These are phyloP conservation scores for Steccherinum ochraceum DNA, from an alignment of 768 basidiomycete genomes.

Conservation along the genomic window DNA sequence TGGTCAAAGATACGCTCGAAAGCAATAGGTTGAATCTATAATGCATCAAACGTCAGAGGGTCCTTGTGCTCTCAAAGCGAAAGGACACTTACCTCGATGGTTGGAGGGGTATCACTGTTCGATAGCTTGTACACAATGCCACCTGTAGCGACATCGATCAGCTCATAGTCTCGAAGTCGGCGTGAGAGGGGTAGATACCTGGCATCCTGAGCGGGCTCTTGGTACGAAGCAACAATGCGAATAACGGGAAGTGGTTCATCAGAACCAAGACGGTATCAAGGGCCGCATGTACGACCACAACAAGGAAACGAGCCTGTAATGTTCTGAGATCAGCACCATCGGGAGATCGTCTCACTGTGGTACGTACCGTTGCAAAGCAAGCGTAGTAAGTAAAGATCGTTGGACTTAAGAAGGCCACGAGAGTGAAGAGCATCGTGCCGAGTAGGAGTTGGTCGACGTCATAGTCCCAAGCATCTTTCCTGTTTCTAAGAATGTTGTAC, in stretches of 20 bases:
- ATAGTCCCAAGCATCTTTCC: conserved; percentile 89
- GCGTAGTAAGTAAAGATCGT: conserved; percentile 84
- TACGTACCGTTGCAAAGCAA: conserved; percentile 68
- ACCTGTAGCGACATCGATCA: not conserved
- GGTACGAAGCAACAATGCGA: conserved; percentile 73
- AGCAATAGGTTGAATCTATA: not conserved
- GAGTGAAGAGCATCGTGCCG: conserved; percentile 84
- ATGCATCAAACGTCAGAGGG: not conserved
- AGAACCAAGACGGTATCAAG: conserved; percentile 66
- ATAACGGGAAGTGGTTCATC: conserved; percentile 91
- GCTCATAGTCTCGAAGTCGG: not conserved
- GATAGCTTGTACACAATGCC: not conserved
- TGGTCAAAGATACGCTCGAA: not conserved
- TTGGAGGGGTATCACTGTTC: not conserved
- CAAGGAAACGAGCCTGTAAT: conserved; percentile 44
- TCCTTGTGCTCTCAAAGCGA: not conserved
- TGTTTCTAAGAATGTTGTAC: conserved; percentile 77
- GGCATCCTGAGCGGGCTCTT: conserved; percentile 85
- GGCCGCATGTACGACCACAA: conserved; percentile 52
- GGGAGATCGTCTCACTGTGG: not conserved
- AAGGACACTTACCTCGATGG: not conserved
- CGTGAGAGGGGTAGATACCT: conserved; percentile 34
- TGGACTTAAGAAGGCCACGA: conserved; percentile 75
- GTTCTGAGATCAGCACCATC: not conserved
- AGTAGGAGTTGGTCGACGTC: conserved; percentile 93